Evolutionary conservation across 164 flowering plant species (phyloP), one percentile per base, ranked within the genome.

Genomic region (Macadamia tetraphylla): DNA sequence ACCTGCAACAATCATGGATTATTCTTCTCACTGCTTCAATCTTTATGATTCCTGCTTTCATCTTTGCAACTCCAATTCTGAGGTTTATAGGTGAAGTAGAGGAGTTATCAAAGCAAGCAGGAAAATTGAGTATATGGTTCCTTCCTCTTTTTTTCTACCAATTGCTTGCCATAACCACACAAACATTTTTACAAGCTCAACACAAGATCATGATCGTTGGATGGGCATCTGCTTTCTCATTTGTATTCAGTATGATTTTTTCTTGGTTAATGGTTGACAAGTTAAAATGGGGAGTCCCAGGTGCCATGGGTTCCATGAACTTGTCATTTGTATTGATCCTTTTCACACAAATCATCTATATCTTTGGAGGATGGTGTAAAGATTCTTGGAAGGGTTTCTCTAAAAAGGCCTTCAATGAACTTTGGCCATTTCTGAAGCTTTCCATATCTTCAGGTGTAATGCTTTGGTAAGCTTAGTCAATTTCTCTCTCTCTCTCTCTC

Each of bases 121-220:
- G 81, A 32, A 40, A 31, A 3, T 73, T 83, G 12, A 60, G 80
- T 7, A 55, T 74, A 13, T 85, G 85, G 86, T 74, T 71, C 77
- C 76, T 84, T 30, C 84, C 84, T 3, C 57, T 75, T 51, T 56
- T 76, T 58, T 81, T 71, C 73, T 56, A 44, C 7, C 73, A 69
- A 14, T 65, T 69, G 11, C 66, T 82, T 35, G 59, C 62, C 31
- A 63, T 73, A 56, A 77, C 80, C n/a, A 58, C 77, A 64, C 86
- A 82, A 60, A 77, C 67, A 78, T 84, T 23, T 71, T 62, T 84
- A 14, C 88, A 84, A 67, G 70, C 81, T 23, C 88, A 84, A 68
- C 69, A 73, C 64, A 84, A 81, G 76, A 82, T 79, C 79, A 70
- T 70, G 52, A 66, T 81, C 29, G 69, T 82, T 46, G 82, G 73